These are phyloP conservation scores for Leishmania tarentolae DNA, from an alignment of 208 protist genomes.

Conservation along the genomic window DNA sequence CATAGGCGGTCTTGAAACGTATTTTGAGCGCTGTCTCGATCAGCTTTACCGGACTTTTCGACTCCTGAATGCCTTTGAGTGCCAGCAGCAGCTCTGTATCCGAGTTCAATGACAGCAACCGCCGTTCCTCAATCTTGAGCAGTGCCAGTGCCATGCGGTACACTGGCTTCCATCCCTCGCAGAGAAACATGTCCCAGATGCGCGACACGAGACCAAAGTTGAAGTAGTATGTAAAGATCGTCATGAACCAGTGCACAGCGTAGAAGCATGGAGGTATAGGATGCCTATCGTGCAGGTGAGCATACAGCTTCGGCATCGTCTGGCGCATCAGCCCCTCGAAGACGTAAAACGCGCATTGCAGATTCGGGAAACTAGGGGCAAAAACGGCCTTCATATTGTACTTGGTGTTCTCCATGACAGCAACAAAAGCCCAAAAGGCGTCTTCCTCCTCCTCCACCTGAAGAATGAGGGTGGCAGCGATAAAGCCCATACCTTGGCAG, in stretches of 20 bases:
- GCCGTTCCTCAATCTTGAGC: conserved; percentile 59
- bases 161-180: conserved; percentile 92
- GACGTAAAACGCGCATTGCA: conserved; percentile 72
- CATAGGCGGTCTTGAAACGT: conserved; percentile 63
- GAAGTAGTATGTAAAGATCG: conserved; percentile 85
- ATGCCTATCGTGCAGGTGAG: conserved; percentile 34
- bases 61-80: conserved; percentile 66
- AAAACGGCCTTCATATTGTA: conserved; percentile 74
- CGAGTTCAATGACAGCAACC: conserved; percentile 37
- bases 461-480: conserved; percentile 82
- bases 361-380: conserved; percentile 71
- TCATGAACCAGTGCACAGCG: conserved; percentile 89
- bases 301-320: conserved; percentile 41
- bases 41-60: conserved; percentile 54
- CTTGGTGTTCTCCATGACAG: conserved; percentile 74
- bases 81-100: conserved; percentile 67
- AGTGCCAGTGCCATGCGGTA: conserved; percentile 83
- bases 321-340: conserved; percentile 64
- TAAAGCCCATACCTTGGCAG: conserved; percentile 92
- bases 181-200: conserved; percentile 94
- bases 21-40: conserved; percentile 60
- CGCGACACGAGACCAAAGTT: conserved; percentile 78
- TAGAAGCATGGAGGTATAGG: conserved; percentile 61
- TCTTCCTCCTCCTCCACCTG: conserved; percentile 83
- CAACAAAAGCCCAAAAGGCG: conserved; percentile 85